phyloP scores from a whole-genome alignment of 1,139 yeast genomes.

The Suhomyces kunorum region DNA sequence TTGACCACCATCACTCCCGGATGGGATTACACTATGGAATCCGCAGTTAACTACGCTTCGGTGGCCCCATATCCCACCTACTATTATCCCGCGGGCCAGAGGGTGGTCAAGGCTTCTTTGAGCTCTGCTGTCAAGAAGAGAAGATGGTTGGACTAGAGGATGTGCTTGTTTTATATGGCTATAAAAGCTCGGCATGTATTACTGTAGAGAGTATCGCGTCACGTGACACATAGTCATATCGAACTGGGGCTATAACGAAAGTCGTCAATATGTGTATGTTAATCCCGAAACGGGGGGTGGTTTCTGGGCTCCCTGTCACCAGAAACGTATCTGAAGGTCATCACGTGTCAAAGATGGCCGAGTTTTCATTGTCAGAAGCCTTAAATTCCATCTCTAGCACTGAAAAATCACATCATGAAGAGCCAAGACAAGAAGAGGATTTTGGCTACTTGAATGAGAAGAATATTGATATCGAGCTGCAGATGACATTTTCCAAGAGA shows the following conservation, averaged over 20 bases:
- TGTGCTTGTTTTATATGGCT: neutral
- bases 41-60: slow-evolving; percentile 65
- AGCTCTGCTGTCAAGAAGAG: slow-evolving; percentile 37
- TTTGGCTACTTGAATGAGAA: neutral
- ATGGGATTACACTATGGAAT: slow-evolving; percentile 72
- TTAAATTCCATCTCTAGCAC: neutral
- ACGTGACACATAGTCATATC: neutral
- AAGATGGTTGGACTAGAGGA: slow-evolving; percentile 36
- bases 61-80: slow-evolving; percentile 67
- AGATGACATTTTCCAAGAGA: neutral
- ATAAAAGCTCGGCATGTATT: neutral
- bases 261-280: neutral
- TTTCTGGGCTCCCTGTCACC: neutral
- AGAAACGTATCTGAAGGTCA: neutral
- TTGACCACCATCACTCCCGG: slow-evolving; percentile 75
- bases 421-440: neutral
- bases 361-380: neutral
- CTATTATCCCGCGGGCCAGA: slow-evolving; percentile 42
- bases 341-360: neutral
- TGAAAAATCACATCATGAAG: neutral
- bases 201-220: neutral
- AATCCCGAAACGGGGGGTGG: neutral
- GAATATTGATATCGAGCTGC: neutral
- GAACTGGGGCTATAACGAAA: too few relatives aligned
- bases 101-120: slow-evolving; percentile 43